Evolutionary conservation across 495 filamentous ascomycete species (phyloP).

Genomic region (Tuber indicum): DNA sequence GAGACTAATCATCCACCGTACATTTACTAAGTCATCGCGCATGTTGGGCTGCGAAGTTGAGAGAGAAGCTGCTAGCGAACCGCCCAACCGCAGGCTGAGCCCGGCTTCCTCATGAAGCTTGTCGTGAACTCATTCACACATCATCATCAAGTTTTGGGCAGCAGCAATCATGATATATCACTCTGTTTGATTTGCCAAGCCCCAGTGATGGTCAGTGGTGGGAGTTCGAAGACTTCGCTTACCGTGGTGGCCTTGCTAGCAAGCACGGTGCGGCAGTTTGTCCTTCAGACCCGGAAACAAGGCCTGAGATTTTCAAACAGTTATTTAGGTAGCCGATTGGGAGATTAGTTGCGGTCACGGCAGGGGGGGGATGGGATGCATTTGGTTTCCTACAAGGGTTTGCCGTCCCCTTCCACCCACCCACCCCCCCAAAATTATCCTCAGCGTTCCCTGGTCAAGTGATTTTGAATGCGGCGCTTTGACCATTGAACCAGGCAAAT

Average conservation of each 20-base stretch:
- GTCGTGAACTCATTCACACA: conserved; percentile 1
- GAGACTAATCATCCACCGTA: not conserved
- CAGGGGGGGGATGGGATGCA: not conserved
- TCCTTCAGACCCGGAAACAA: not conserved
- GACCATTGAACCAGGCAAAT: not conserved
- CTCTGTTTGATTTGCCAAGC: not conserved
- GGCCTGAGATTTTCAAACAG: not conserved
- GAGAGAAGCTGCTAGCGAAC: not conserved
- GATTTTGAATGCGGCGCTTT: not conserved
- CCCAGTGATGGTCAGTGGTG: not conserved
- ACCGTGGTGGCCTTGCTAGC: not conserved
- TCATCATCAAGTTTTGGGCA: not conserved
- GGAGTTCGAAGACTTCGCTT: not conserved
- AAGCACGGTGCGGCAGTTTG: not conserved
- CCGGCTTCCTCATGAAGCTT: not conserved
- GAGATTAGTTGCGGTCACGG: not conserved
- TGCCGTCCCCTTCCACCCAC: not conserved
- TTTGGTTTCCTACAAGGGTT: not conserved
- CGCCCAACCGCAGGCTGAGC: not conserved
- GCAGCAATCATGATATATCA: not conserved
- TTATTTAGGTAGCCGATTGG: not conserved
- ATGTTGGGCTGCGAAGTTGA: not conserved
- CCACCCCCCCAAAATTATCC: not conserved
- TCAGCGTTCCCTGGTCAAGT: not conserved
- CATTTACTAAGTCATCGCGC: not conserved